phyloP scores from a whole-genome alignment of 2,329 filamentous ascomycete genomes.

The Pestalotiopsis sp. region DNA sequence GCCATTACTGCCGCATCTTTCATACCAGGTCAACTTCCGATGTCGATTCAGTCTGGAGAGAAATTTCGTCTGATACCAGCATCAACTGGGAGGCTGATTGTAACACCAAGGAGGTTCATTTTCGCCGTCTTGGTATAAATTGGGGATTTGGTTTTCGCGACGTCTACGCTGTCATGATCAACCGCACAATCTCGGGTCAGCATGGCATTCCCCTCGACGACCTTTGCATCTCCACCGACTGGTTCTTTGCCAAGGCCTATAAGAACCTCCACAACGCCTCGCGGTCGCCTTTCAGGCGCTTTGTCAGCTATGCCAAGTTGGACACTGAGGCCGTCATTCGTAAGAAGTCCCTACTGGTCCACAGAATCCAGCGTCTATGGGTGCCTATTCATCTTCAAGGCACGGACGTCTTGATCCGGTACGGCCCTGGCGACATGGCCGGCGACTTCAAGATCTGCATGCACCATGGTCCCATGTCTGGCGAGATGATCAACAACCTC shows the following conservation, averaged over 20 bases:
- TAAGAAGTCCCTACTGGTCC: constrained; percentile 7
- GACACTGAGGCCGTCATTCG: constrained; percentile 15
- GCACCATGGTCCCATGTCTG: constrained; percentile 8
- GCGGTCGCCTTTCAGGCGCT: constrained; percentile 13
- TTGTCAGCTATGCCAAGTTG: constrained; percentile 17
- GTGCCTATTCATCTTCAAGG: constrained; percentile 16
- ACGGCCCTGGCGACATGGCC: constrained; percentile 16
- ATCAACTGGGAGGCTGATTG: constrained; percentile 4
- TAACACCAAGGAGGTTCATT: constrained; percentile 14
- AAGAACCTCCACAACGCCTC: constrained; percentile 16
- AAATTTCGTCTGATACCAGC: not conserved
- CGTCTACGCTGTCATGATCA: constrained; percentile 14
- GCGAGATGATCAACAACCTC: constrained; percentile 18
- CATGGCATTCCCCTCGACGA: constrained; percentile 14
- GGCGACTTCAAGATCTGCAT: constrained; percentile 18
- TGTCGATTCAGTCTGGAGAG: constrained; percentile 11
- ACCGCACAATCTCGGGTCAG: not conserved
- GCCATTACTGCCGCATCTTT: constrained; percentile 18
- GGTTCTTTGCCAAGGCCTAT: constrained; percentile 14
- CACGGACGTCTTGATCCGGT: constrained; percentile 17
- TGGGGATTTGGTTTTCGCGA: constrained; percentile 19
- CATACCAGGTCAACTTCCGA: constrained; percentile 6
- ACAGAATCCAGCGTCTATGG: constrained; percentile 18
- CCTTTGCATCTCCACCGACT: constrained; percentile 16
- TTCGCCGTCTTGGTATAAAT: constrained; percentile 12